Conservation (phyloP, 2,329 filamentous ascomycete genomes). For the Fusarium solani-melongenae region DNA sequence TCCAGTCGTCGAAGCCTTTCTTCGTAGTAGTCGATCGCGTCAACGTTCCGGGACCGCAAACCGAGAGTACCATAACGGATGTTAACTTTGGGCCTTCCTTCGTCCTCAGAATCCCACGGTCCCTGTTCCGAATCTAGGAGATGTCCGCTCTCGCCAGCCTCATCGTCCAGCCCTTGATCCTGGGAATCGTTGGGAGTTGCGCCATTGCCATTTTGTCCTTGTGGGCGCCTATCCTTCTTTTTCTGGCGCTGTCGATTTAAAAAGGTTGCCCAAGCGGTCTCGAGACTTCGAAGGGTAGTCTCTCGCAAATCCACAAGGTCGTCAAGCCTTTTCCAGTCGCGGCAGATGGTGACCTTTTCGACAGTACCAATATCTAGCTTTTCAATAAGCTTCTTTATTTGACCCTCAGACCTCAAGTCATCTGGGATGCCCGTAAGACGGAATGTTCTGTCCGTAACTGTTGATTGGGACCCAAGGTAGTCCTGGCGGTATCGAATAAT, state of each 20-base stretch:
- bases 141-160: constrained; percentile 66
- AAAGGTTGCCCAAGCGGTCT: constrained; percentile 85
- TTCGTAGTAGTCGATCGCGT: constrained; percentile 95
- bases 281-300: constrained; percentile 75
- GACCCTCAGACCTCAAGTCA: constrained; percentile 81
- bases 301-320: constrained; percentile 75
- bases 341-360: constrained; percentile 86
- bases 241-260: constrained; percentile 42
- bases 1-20: constrained; percentile 85
- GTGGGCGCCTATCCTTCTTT: constrained; percentile 5
- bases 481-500: constrained; percentile 89
- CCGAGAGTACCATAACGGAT: constrained; percentile 84
- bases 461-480: constrained; percentile 92
- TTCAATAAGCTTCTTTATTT: constrained; percentile 88
- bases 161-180: constrained; percentile 52
- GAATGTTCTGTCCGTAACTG: constrained; percentile 95
- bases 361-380: constrained; percentile 90
- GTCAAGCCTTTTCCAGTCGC: constrained; percentile 88
- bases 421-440: constrained; percentile 87
- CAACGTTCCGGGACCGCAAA: constrained; percentile 77
- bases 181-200: constrained; percentile 38
- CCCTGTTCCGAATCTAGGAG: constrained; percentile 64
- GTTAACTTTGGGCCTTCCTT: constrained; percentile 73
- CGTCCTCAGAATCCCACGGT: constrained; percentile 50
- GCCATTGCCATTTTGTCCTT: constrained; percentile 23